Evolutionary conservation across 2,329 filamentous ascomycete species (phyloP).

Genomic region (Cercospora sp.): DNA sequence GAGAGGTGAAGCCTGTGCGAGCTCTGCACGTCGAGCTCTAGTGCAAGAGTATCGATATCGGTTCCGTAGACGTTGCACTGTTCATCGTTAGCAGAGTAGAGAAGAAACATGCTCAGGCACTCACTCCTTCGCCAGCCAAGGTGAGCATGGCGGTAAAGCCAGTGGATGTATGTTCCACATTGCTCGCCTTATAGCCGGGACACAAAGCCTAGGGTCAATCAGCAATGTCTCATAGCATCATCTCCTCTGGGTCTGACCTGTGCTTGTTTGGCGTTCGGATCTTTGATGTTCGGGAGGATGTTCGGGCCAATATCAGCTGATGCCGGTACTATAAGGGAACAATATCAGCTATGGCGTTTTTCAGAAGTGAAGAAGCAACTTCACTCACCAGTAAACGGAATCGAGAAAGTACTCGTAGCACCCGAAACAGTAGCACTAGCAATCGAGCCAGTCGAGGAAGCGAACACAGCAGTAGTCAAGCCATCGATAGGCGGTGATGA

Average conservation of each 20-base stretch:
- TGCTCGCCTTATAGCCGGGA: constrained; percentile 58
- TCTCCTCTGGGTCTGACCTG: constrained; percentile 42
- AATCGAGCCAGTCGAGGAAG: constrained; percentile 21
- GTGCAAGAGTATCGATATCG: constrained; percentile 65
- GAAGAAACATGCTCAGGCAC: background rate
- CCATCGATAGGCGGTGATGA: constrained; percentile 26
- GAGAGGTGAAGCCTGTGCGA: constrained; percentile 68
- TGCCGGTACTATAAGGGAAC: constrained; percentile 30
- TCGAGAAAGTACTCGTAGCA: constrained; percentile 33
- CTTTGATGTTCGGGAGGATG: constrained; percentile 61
- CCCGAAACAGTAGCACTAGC: constrained; percentile 34
- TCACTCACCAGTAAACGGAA: constrained; percentile 30
- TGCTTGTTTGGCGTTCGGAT: constrained; percentile 63
- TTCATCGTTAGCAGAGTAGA: constrained; percentile 1
- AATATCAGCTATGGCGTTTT: background rate
- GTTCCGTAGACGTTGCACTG: constrained; percentile 73
- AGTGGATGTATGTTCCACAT: constrained; percentile 47
- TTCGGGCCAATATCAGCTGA: constrained; percentile 37
- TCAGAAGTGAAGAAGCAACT: background rate
- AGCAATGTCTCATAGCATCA: background rate
- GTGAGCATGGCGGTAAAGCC: constrained; percentile 56
- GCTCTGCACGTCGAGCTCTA: constrained; percentile 57
- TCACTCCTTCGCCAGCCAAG: constrained; percentile 51
- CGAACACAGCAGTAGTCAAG: constrained; percentile 21
- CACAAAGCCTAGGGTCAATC: constrained; percentile 44